Evolutionary conservation across 1,284 basidiomycete genomes (phyloP).

Genomic region (Veloboletus limbatus): DNA sequence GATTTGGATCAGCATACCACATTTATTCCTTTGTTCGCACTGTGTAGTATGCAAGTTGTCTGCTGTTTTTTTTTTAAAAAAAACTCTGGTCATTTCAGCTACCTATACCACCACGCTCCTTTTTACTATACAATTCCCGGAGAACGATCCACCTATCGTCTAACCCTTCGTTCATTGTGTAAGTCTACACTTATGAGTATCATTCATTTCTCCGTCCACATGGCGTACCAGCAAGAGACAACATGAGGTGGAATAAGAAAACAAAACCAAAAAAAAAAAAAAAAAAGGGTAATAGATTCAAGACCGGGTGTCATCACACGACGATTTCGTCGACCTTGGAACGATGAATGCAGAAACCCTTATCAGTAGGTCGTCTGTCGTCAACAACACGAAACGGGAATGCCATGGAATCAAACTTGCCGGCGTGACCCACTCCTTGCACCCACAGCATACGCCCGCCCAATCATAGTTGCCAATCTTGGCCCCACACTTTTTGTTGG

Average conservation of each 20-base stretch:
- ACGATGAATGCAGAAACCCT: conserved; percentile 88
- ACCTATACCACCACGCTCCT: conserved; percentile 20
- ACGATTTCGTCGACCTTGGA: conserved; percentile 89
- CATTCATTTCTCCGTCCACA: conserved; percentile 9
- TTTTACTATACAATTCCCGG: conserved; percentile 13
- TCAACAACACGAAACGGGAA: background rate
- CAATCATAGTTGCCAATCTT: conserved; percentile 97
- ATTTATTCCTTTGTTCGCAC: conserved; percentile 1
- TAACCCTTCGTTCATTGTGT: conserved; percentile 24
- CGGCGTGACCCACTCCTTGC: conserved; percentile 87
- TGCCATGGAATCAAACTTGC: conserved; percentile 43
- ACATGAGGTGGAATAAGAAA: background rate
- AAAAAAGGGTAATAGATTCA: too few relatives aligned
- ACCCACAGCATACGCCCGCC: conserved; percentile 92
- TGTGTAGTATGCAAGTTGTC: conserved; percentile 18
- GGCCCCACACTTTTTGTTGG: conserved; percentile 82
- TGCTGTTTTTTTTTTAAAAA: background rate
- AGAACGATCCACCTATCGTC: conserved; percentile 23
- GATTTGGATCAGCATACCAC: conserved; percentile 19
- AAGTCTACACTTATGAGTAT: conserved; percentile 20
- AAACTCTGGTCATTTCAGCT: too few relatives aligned
- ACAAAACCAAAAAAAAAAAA: too few relatives aligned
- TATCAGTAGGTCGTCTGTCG: background rate
- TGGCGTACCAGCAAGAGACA: background rate
- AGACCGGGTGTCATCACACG: conserved; percentile 15